These are phyloP conservation scores for Penicillium sp. DNA, from an alignment of 2,329 filamentous ascomycete genomes.

Conservation along the genomic window DNA sequence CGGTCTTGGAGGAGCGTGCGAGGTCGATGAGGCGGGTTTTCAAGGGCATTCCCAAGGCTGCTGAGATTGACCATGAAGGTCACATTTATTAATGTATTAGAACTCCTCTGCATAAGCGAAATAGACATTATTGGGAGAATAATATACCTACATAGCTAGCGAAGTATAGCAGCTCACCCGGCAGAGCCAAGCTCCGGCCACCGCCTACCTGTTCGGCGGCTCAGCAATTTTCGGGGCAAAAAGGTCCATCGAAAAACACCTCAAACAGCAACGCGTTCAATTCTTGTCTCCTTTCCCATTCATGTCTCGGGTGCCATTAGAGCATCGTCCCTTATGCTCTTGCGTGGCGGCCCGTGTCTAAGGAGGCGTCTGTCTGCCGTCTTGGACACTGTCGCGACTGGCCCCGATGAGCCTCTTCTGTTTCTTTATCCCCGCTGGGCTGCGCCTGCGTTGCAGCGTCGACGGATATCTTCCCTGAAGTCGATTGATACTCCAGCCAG, in stretches of 20 bases:
- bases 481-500: constrained; percentile 4
- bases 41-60: constrained; percentile 54
- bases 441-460: constrained; percentile 22
- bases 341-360: constrained; percentile 36
- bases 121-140: background rate
- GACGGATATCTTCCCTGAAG: constrained; percentile 15
- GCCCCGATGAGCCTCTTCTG: constrained; percentile 37
- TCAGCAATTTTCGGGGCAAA: constrained; percentile 18
- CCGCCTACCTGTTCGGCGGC: constrained; percentile 20
- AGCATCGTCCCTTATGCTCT: constrained; percentile 33
- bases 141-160: background rate
- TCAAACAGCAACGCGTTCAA: constrained; percentile 3
- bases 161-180: constrained; percentile 1
- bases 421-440: constrained; percentile 41
- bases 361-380: constrained; percentile 32
- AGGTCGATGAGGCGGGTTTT: constrained; percentile 36
- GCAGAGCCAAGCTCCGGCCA: constrained; percentile 9
- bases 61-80: constrained; percentile 34
- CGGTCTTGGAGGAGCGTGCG: constrained; percentile 17
- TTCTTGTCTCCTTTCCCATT: background rate
- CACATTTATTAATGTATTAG: constrained; percentile 28
- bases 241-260: constrained; percentile 9
- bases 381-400: constrained; percentile 31
- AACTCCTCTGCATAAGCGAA: background rate
- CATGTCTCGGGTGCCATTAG: constrained; percentile 15